Evolutionary conservation across 78 protist species (phyloP), one percentile per base, ranked within the genome.

Genomic region (Dictyostelium purpureum): DNA sequence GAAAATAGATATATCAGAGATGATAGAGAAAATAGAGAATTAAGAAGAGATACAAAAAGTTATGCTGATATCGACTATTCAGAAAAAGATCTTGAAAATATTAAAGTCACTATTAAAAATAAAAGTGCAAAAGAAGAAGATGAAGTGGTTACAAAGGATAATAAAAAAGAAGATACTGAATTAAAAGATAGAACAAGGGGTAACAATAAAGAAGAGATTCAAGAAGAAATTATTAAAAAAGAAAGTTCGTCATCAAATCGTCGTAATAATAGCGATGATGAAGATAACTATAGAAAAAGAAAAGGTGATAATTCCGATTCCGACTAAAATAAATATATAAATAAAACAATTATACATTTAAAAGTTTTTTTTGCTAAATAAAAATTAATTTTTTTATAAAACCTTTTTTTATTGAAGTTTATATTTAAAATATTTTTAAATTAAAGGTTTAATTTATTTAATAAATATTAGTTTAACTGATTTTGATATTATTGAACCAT

Each of bases 61-160:
- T 71, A 71, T 71, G 5, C 52, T 2, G 57, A 71, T 9, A 16
- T 71, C 4, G 59, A 71, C 28, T 71, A 71, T 71, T 71, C 79
- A 45, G 51, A 33, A 67, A 38, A 67, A 19, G 76, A 33, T 37
- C 37, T 38, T 31, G 28, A 6, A 57, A 61, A 61, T 61, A 61
- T 61, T 61, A 61, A 61, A 61, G 31, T 61, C 31, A 61, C 69
- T 31, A 61, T 61, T 31, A 28, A 61, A 28, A 61, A 61, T 61
- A n/a, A 61, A 31, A 12, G 4, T 5, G 19, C 4, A 3, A 0
- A 61, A 31, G 12, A 61, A 24, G 9, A 61, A 7, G 14, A 61
- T 59, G 37, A 59, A 59, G 40, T n/a, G 28, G 12, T 6, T 26
- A 59, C 12, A 28, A 54, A 57, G 24, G 10, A 61, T 10, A 31